Base-by-base conservation (phyloP, 2,329 filamentous ascomycete species). In the Aspergillus proliferans region DNA sequence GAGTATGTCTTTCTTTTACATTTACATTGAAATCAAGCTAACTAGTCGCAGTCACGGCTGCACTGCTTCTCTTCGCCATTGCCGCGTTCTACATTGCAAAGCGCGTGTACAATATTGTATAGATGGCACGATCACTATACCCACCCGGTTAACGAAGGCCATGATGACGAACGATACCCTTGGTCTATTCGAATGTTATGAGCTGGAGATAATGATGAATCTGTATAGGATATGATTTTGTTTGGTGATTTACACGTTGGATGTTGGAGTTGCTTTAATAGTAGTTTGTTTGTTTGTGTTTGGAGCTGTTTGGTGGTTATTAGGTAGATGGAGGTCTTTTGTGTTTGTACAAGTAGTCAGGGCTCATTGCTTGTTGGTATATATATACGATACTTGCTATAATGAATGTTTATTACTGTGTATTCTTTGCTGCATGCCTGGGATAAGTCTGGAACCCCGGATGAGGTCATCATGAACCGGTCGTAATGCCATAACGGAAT, bases 1-100 rank as follows among this genome's bases (percentile, higher is more conserved):
- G 14, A 76, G 72, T 75, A 68, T 48, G 67, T 59, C 9, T 18
- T 34, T 42, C 19, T 43, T 33, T 46, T 43, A 8, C 28, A 24
- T 26, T 42, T 48, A 30, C 3, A n/a, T 19, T 21, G 39, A 18
- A 15, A 14, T 41, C 43, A 22, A 24, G 47, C 53, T 12, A 54
- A 56, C 41, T 8, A 15, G 8, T 12, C 36, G 10, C 43, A 74
- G 74, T 85, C 61, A 93, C 90, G 1, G 86, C 76, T 1, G 87
- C 87, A 0, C 70, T 97, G 42, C 50, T 95, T 2, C 65, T 82
- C 15, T 97, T 97, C 69, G 93, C 90, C 0, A 63, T 91, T 24
- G 78, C 77, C 4, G 94, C 91, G 63, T 96, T 85, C 64, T 73
- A 84, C 63, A 84, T 91, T 56, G 90, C 90, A 15, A 94, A 93